Evolutionary conservation across 176 grass and related monocot species (phyloP), one percentile per base, ranked within the genome.

Genomic region (Lolium rigidum): DNA sequence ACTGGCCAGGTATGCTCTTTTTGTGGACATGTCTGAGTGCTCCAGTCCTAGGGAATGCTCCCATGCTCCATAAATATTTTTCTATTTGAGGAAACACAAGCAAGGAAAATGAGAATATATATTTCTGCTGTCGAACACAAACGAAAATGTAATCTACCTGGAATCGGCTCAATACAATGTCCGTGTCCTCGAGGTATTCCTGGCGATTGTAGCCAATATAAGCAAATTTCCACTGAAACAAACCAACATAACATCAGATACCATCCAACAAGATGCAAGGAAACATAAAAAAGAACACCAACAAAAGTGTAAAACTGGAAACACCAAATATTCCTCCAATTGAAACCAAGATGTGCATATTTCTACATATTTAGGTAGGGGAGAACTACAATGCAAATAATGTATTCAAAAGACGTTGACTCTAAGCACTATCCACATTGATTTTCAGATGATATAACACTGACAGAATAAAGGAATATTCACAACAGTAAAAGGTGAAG

Each of bases 161-260:
- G 76, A 95, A 95, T 84, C 88, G 84, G 60, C 57, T 88, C 67
- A 91, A 88, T 48, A 95, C 83, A 31, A 93, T 55, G 82, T 95
- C 90, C 50, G 90, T 92, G 85, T 95, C 93, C 74, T 93, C 66
- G 17, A 95, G 84, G 73, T 92, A 93, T 58, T 95, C 93, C 61
- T 81, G 25, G 24, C 90, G 88, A 69, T 78, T 70, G n/a, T 76
- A 72, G 41, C 81, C 80, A 70, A 95, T 64, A 82, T 74, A 78
- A 64, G 90, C 90, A 87, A 95, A 88, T 73, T 93, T 95, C 93
- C 93, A 95, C 93, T 95, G 80, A 57, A 56, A 76, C 16, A 86
- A 86, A 85, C 35, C 41, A 90, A 63, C 20, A 76, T 63, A 47
- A 58, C 38, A 83, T 83, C 58, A 79, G 80, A 83, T 65, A 87